Conservation (phyloP, 768 basidiomycete genomes). For the Leccinum disarticulatum region DNA sequence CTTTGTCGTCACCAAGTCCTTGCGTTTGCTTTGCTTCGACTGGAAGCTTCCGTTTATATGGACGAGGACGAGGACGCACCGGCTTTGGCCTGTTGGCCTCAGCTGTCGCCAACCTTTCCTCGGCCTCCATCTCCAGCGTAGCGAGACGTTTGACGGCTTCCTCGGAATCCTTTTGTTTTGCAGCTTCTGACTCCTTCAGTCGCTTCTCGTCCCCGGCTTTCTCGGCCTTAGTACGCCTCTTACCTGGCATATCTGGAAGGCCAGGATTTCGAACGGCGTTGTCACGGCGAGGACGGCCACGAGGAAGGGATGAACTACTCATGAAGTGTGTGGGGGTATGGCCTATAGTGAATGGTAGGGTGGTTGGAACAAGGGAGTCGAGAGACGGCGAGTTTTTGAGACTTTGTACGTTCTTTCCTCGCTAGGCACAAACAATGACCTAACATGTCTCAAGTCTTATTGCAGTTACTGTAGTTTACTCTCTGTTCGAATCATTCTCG, state of each 20-base stretch:
- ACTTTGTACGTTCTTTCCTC: too few species aligned
- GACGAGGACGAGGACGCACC: neutral
- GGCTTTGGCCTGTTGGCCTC: neutral
- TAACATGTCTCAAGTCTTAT: too few species aligned
- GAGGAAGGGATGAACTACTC: neutral
- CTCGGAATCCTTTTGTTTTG: neutral
- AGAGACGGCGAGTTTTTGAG: too few species aligned
- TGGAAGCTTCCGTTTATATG: neutral
- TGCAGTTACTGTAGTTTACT: too few species aligned
- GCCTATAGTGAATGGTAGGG: too few species aligned
- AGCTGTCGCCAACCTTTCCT: neutral
- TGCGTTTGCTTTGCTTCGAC: neutral
- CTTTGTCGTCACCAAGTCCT: neutral
- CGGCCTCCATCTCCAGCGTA: neutral
- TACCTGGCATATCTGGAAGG: neutral
- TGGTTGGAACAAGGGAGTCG: too few species aligned
- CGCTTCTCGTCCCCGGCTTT: neutral
- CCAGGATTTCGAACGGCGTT: neutral
- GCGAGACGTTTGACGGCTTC: neutral
- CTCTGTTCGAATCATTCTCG: too few species aligned
- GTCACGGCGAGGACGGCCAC: neutral
- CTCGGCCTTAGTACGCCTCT: neutral
- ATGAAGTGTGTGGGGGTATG: too few species aligned
- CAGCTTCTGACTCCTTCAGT: neutral
- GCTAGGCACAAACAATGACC: too few species aligned